Evolutionary conservation across 129 eudicot species (phyloP).

Genomic region (Chrysanthemum lavandulifolium): DNA sequence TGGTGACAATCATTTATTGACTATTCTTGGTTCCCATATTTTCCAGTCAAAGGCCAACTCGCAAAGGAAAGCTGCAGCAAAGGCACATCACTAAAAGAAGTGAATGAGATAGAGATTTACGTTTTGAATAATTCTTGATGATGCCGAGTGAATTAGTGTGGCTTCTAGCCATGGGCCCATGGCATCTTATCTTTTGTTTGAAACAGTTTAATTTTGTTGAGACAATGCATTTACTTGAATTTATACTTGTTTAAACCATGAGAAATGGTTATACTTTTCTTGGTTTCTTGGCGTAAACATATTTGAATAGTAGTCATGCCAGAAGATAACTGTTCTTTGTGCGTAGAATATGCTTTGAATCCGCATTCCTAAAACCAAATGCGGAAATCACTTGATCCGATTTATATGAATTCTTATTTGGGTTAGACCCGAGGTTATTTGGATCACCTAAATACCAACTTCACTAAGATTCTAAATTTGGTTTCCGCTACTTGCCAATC

Average conservation of each 20-base stretch:
- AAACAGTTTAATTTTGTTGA: conserved; percentile 26
- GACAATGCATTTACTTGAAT: conserved; percentile 15
- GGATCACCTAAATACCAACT: too few relatives aligned
- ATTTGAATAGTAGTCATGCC: conserved; percentile 1
- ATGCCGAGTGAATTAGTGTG: conserved; percentile 21
- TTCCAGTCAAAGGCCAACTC: conserved; percentile 74
- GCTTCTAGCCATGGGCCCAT: conserved; percentile 13
- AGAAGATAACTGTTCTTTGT: conserved; percentile 2
- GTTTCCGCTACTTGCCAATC: too few relatives aligned
- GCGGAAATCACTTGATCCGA: too few relatives aligned
- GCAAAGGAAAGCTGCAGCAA: conserved; percentile 73
- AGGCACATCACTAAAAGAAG: conserved; percentile 56
- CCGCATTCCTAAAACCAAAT: too few relatives aligned
- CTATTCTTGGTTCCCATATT: neutral
- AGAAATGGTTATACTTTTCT: conserved; percentile 27
- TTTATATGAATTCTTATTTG: too few relatives aligned
- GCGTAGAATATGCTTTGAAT: neutral
- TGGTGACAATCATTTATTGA: neutral
- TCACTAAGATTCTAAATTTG: too few relatives aligned
- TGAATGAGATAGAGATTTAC: conserved; percentile 16
- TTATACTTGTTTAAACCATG: conserved; percentile 18
- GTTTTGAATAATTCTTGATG: conserved; percentile 44
- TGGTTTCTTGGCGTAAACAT: neutral
- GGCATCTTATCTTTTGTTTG: conserved; percentile 16
- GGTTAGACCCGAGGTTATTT: too few relatives aligned